Percentiles rank a stretch among this genome's conserved stretches.
Evolutionary conservation across 257 asterid genomes (phyloP).

Genomic region (Plantago elongata): DNA sequence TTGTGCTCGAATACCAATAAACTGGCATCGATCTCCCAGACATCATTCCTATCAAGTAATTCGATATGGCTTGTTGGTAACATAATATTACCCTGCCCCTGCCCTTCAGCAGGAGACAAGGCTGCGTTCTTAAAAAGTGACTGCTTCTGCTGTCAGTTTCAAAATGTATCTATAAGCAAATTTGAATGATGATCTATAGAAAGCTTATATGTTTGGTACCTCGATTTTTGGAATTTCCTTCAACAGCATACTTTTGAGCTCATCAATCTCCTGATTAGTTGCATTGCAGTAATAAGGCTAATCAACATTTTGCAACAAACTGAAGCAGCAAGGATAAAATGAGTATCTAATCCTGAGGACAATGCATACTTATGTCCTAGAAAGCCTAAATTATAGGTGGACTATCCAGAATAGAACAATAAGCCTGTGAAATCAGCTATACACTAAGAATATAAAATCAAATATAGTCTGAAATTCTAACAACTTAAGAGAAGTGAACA

Average conservation of each 20-base stretch:
- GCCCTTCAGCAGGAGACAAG: conserved; percentile 25
- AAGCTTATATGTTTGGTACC: conserved; percentile 33
- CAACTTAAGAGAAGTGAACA: not conserved
- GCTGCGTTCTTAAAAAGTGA: conserved; percentile 31
- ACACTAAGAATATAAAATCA: not conserved
- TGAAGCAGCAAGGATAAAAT: conserved; percentile 21
- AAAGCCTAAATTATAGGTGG: not conserved
- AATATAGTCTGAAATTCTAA: not conserved
- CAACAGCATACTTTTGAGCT: conserved; percentile 45
- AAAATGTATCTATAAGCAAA: conserved; percentile 8
- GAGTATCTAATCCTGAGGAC: not conserved
- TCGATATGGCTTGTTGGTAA: conserved; percentile 33
- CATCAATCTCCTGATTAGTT: conserved; percentile 50
- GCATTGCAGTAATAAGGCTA: conserved; percentile 11
- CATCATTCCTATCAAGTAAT: conserved; percentile 51
- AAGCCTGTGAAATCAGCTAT: too few species aligned
- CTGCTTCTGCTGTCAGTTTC: conserved; percentile 33
- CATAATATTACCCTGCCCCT: conserved; percentile 25
- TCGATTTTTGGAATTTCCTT: conserved; percentile 62
- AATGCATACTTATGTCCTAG: not conserved
- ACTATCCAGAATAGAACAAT: too few species aligned
- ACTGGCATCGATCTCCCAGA: conserved; percentile 77
- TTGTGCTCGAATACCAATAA: conserved; percentile 52
- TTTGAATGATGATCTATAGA: not conserved
- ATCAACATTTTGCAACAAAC: conserved; percentile 1